phyloP scores from a whole-genome alignment of 768 basidiomycete species.

The Boletus insuetus region DNA sequence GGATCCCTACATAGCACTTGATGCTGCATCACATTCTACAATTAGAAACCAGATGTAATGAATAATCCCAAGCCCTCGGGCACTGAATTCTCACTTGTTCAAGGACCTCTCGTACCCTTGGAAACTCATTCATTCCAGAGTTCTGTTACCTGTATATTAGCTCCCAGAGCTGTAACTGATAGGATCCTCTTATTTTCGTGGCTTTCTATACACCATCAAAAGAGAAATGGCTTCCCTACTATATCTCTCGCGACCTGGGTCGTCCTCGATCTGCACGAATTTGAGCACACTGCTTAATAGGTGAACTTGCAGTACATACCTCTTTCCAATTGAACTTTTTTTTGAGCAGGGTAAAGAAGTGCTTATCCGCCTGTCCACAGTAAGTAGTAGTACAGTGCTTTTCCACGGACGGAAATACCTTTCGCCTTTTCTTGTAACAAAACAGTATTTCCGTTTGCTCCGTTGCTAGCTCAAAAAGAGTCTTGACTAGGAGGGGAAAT shows the following conservation, averaged over 20 bases:
- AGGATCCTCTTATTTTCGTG: neutral
- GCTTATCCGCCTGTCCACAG: constrained; percentile 70
- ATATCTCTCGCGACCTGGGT: constrained; percentile 58
- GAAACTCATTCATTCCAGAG: neutral
- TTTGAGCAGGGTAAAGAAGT: constrained; percentile 78
- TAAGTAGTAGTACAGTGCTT: neutral
- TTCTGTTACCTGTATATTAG: neutral
- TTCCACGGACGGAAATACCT: constrained; percentile 46
- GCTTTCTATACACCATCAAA: constrained; percentile 36
- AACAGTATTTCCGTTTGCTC: constrained; percentile 70
- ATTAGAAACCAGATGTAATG: constrained; percentile 6
- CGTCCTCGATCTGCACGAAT: constrained; percentile 52
- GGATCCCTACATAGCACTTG: neutral
- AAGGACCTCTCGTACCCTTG: too few species aligned
- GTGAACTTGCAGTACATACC: constrained; percentile 35
- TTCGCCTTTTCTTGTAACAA: constrained; percentile 92
- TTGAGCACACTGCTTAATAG: constrained; percentile 1
- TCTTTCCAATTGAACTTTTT: constrained; percentile 75
- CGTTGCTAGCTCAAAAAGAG: constrained; percentile 62
- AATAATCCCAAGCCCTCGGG: neutral
- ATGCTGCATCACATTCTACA: constrained; percentile 5
- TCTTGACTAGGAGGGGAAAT: constrained; percentile 83
- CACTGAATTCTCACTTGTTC: neutral
- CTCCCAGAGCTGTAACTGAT: neutral
- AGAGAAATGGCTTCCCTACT: constrained; percentile 65